Evolutionary conservation across 306 rosid species (phyloP).

Genomic region (Dryas alaskensis): DNA sequence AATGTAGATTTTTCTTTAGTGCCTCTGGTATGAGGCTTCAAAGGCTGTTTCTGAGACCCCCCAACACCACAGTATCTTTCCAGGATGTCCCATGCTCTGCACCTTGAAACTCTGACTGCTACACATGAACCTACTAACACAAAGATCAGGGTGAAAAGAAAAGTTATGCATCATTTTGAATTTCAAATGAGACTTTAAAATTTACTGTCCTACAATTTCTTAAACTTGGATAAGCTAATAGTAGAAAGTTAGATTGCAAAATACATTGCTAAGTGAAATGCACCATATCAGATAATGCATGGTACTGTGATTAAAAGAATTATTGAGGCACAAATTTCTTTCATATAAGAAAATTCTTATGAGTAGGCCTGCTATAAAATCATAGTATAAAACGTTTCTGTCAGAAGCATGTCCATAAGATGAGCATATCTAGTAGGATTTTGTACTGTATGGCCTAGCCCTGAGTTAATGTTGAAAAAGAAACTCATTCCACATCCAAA

Average conservation of each 20-base stretch:
- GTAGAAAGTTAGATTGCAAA: neutral
- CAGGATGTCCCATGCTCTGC: conserved; percentile 36
- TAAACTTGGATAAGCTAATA: neutral
- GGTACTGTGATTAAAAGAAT: neutral
- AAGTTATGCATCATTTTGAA: neutral
- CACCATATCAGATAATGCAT: neutral
- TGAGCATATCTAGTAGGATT: neutral
- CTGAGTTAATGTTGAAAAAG: neutral
- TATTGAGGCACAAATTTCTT: neutral
- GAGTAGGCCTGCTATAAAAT: neutral
- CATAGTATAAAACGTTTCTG: neutral
- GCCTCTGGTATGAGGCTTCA: conserved; percentile 24
- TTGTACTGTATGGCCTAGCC: neutral
- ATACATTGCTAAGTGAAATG: neutral
- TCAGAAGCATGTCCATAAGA: neutral
- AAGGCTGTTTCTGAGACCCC: conserved; percentile 30
- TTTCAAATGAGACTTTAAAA: neutral
- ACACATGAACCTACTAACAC: conserved; percentile 39
- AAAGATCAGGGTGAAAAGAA: neutral
- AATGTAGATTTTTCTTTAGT: conserved; percentile 30
- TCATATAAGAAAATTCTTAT: neutral
- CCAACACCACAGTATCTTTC: conserved; percentile 31
- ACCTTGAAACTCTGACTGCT: conserved; percentile 35
- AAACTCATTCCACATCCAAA: neutral
- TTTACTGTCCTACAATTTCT: neutral